A percentile compares a stretch with the other conserved stretches of the same genome.
Conservation (phyloP, 2,329 filamentous ascomycete species). For the Aspergillus calidoustus region DNA sequence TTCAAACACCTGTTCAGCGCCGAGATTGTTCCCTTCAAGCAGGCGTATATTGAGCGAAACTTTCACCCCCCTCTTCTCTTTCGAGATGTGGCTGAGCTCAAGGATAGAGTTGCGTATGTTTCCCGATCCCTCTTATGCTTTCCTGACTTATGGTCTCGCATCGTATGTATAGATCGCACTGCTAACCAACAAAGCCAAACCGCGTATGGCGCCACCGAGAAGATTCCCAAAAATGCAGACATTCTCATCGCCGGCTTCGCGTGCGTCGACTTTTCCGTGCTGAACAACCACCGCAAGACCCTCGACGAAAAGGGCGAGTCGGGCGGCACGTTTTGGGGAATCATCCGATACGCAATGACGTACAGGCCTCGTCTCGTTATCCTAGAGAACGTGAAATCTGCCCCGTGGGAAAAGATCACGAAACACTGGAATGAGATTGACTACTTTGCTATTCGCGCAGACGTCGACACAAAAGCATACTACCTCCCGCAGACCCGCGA, state of each 20-base stretch:
- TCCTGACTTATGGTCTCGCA: not conserved
- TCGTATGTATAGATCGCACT: not conserved
- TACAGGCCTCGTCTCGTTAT: constrained; percentile 68
- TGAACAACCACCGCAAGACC: constrained; percentile 63
- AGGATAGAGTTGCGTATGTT: constrained; percentile 54
- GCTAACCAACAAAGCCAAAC: constrained; percentile 56
- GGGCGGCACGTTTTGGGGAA: constrained; percentile 65
- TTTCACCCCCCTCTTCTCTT: constrained; percentile 59
- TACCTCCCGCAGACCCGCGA: constrained; percentile 73
- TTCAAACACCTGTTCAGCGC: constrained; percentile 64
- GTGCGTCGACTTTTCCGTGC: constrained; percentile 73
- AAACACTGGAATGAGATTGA: constrained; percentile 53
- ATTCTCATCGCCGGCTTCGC: constrained; percentile 74
- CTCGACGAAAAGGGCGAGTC: constrained; percentile 66
- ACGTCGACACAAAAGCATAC: constrained; percentile 71
- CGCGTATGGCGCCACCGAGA: constrained; percentile 64
- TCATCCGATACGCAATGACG: constrained; percentile 60
- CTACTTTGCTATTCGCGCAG: constrained; percentile 58
- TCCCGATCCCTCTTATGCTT: constrained; percentile 9
- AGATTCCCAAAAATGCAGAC: constrained; percentile 64
- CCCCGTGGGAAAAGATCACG: constrained; percentile 63
- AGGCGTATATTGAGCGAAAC: constrained; percentile 67
- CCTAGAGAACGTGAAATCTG: constrained; percentile 70
- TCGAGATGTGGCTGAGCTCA: constrained; percentile 63
- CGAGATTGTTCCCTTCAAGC: constrained; percentile 68